These are phyloP conservation scores for Pseudogymnoascus sp. DNA, from an alignment of 2,329 filamentous ascomycete species.

Conservation along the genomic window DNA sequence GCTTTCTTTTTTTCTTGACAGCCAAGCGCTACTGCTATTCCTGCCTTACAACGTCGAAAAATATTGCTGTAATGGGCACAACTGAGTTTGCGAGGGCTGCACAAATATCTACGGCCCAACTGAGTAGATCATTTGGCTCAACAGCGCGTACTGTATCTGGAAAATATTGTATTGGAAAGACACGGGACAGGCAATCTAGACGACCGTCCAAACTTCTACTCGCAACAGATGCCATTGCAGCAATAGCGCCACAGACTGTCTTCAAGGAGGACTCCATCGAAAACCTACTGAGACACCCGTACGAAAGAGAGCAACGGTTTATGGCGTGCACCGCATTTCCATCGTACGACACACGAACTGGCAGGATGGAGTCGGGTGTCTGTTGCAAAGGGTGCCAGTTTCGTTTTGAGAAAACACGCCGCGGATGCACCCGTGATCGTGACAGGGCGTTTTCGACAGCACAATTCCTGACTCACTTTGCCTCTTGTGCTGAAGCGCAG, in stretches of 20 bases:
- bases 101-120: not conserved
- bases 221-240: not conserved
- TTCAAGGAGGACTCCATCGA: not conserved
- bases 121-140: not conserved
- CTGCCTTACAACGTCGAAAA: not conserved
- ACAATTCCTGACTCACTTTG: not conserved
- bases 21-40: not conserved
- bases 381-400: not conserved
- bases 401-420: not conserved
- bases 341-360: not conserved
- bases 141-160: not conserved
- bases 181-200: not conserved
- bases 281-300: not conserved
- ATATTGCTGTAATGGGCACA: not conserved
- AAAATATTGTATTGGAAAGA: not conserved
- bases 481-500: not conserved
- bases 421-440: no score
- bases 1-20: not conserved
- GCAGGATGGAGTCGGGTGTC: not conserved
- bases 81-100: not conserved
- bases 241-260: not conserved
- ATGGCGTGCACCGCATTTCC: not conserved
- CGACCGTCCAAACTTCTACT: not conserved
- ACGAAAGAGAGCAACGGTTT: not conserved
- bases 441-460: not conserved